These are phyloP conservation scores for Dactylella cylindrospora DNA, from an alignment of 2,329 filamentous ascomycete genomes.

Conservation along the genomic window DNA sequence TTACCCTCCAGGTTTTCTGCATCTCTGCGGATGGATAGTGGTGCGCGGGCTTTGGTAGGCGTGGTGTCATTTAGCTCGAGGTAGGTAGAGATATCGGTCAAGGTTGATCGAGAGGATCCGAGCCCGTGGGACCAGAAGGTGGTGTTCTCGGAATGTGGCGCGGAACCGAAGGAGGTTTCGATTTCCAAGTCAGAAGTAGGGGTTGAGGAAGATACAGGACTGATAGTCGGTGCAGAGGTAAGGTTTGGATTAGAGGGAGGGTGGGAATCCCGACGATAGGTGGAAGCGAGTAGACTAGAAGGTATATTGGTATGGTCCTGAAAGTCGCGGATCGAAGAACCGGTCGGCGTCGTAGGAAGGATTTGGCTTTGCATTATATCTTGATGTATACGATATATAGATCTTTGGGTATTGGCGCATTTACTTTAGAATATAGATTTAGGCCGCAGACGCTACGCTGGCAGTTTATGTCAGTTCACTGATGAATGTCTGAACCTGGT, in stretches of 20 bases:
- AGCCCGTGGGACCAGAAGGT: constrained; percentile 2
- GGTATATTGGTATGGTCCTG: neutral
- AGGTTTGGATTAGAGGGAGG: neutral
- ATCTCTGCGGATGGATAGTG: too few relatives aligned
- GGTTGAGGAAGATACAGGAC: neutral
- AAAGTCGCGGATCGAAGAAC: constrained; percentile 14
- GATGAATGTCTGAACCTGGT: too few relatives aligned
- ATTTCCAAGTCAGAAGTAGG: too few relatives aligned
- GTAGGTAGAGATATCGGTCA: constrained; percentile 2
- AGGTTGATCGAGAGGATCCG: neutral
- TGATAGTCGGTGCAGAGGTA: neutral
- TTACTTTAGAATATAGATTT: too few relatives aligned
- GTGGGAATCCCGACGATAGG: constrained; percentile 18
- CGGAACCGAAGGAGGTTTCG: neutral
- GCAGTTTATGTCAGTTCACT: too few relatives aligned
- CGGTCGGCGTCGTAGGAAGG: constrained; percentile 8
- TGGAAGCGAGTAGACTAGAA: neutral
- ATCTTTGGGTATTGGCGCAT: too few relatives aligned
- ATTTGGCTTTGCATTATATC: too few relatives aligned
- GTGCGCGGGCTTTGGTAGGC: neutral
- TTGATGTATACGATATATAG: too few relatives aligned
- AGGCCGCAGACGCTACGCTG: too few relatives aligned
- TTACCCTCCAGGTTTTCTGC: too few relatives aligned
- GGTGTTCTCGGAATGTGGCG: neutral
- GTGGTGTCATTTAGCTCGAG: neutral